Evolutionary conservation across 2,329 filamentous ascomycete genomes (phyloP).

Genomic region (Plenodomus tracheiphilus): DNA sequence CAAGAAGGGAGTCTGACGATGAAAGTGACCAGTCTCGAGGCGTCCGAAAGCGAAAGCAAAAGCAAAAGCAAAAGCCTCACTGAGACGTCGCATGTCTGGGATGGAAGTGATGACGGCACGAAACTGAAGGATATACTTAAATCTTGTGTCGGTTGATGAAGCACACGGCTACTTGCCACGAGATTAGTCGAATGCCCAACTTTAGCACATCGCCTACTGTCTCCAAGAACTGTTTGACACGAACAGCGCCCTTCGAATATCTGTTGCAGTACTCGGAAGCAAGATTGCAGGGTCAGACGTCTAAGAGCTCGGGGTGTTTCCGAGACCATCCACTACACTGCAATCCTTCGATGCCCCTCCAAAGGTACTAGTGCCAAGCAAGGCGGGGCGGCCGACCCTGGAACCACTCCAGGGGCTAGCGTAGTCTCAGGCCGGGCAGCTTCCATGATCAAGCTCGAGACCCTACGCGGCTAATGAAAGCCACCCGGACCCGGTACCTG

Average conservation of each 20-base stretch:
- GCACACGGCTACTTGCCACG: no score
- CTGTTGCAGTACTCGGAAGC: no score
- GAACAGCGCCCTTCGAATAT: no score
- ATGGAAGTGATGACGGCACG: not conserved
- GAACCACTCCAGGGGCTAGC: no score
- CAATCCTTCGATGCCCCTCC: no score
- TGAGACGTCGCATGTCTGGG: constrained; percentile 13
- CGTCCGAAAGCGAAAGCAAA: constrained; percentile 7
- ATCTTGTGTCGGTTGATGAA: not conserved
- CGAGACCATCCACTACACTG: no score
- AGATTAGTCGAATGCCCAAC: no score
- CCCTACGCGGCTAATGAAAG: not conserved
- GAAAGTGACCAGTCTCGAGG: constrained; percentile 7
- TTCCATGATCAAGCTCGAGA: not conserved
- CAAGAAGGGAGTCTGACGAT: constrained; percentile 20
- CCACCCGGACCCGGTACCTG: constrained; percentile 17
- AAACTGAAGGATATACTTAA: not conserved
- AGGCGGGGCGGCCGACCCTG: not conserved
- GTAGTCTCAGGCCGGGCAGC: no score
- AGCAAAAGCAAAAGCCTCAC: constrained; percentile 8
- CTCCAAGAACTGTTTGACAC: no score
- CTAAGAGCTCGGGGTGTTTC: no score
- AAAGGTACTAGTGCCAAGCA: not conserved
- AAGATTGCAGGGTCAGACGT: no score
- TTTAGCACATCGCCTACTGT: no score